Conservation (phyloP, 148 eudicot genomes). For the Dianthus caryophyllus region DNA sequence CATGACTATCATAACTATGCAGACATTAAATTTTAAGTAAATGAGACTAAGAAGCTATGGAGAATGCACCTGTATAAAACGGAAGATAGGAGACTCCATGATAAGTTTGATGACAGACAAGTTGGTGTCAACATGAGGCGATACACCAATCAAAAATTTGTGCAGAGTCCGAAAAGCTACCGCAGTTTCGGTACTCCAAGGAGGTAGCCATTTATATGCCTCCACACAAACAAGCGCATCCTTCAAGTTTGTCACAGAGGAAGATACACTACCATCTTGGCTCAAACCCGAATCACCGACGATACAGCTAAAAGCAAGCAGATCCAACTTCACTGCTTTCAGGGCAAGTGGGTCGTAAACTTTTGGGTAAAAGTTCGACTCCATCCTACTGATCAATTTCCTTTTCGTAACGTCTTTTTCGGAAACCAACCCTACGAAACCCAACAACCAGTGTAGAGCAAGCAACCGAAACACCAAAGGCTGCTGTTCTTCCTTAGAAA, state of each 20-base stretch:
- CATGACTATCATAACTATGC: neutral
- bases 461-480: slow-evolving; percentile 69
- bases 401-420: slow-evolving; percentile 35
- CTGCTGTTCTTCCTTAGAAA: slow-evolving; percentile 62
- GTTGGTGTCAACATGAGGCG: slow-evolving; percentile 51
- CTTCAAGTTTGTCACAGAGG: slow-evolving; percentile 47
- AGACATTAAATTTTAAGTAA: neutral
- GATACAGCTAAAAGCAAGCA: slow-evolving; percentile 61
- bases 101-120: slow-evolving; percentile 38
- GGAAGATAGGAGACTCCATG: slow-evolving; percentile 59
- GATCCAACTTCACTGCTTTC: slow-evolving; percentile 76
- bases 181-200: slow-evolving; percentile 92
- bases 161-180: slow-evolving; percentile 75
- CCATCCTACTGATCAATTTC: slow-evolving; percentile 34
- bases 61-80: slow-evolving; percentile 56
- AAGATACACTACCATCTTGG: slow-evolving; percentile 19
- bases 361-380: slow-evolving; percentile 57
- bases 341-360: slow-evolving; percentile 87
- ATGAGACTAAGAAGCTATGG: neutral
- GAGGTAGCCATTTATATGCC: slow-evolving; percentile 85
- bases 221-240: slow-evolving; percentile 66
- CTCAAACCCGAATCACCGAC: slow-evolving; percentile 26
- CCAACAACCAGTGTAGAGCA: slow-evolving; percentile 79
- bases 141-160: slow-evolving; percentile 67
- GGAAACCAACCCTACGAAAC: slow-evolving; percentile 42